Conservation (phyloP, 2,329 filamentous ascomycete genomes). For the Penicillium sp. region DNA sequence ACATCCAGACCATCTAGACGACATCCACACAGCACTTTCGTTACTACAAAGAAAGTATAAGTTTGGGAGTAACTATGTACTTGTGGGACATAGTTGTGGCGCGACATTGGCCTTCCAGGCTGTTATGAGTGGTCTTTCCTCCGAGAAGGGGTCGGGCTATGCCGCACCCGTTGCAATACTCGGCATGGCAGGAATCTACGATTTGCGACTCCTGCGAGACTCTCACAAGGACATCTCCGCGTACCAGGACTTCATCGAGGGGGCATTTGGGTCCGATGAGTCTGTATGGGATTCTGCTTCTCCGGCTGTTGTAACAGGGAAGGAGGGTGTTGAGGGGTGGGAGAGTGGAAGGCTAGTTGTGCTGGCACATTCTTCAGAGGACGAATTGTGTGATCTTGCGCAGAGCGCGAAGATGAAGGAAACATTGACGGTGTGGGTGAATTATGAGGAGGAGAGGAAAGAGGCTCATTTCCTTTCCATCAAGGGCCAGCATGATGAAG, state of each 20-base stretch:
- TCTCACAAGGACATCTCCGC: constrained; percentile 35
- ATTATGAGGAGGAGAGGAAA: constrained; percentile 30
- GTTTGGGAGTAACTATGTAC: constrained; percentile 47
- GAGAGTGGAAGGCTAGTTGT: constrained; percentile 41
- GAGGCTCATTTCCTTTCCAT: constrained; percentile 46
- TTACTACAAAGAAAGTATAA: constrained; percentile 48
- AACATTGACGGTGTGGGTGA: constrained; percentile 56
- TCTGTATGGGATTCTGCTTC: constrained; percentile 45
- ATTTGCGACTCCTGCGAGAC: constrained; percentile 44
- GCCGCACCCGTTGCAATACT: constrained; percentile 45
- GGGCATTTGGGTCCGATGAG: constrained; percentile 48
- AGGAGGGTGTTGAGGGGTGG: constrained; percentile 39
- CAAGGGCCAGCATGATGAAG: constrained; percentile 46
- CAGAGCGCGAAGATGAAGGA: constrained; percentile 53
- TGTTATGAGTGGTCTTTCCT: constrained; percentile 40
- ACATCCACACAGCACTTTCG: constrained; percentile 45
- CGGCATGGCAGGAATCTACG: constrained; percentile 53
- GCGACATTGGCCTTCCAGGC: constrained; percentile 52
- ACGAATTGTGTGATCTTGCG: constrained; percentile 45
- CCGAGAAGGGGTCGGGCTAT: constrained; percentile 1
- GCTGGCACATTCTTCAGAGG: constrained; percentile 47
- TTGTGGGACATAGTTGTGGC: constrained; percentile 54
- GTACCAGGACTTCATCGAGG: constrained; percentile 47
- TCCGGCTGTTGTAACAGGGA: constrained; percentile 39
- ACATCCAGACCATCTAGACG: constrained; percentile 53